Evolutionary conservation across 208 protist genomes (phyloP).

Genomic region (Leishmania lainsoni): DNA sequence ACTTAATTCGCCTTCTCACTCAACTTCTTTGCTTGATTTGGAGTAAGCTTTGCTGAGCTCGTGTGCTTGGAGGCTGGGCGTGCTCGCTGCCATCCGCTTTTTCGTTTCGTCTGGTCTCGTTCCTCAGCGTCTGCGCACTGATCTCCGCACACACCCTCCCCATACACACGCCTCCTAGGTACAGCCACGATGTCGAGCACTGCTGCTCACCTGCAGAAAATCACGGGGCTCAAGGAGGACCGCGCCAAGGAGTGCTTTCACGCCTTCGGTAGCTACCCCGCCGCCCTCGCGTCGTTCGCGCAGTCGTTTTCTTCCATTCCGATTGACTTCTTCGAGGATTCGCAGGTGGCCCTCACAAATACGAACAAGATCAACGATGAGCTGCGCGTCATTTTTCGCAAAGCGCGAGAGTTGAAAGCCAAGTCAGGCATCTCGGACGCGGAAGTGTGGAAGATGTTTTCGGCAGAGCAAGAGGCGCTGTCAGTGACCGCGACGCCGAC

Average conservation of each 20-base stretch:
- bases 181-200: slow-evolving; percentile 17
- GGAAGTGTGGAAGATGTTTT: slow-evolving; percentile 61
- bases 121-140: not conserved
- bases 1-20: not conserved
- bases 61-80: not conserved
- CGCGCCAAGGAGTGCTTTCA: slow-evolving; percentile 69
- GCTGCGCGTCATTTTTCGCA: slow-evolving; percentile 60
- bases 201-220: slow-evolving; percentile 47
- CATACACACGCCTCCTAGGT: not conserved
- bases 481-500: not conserved
- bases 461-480: slow-evolving; percentile 4
- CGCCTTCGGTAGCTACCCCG: slow-evolving; percentile 56
- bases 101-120: not conserved
- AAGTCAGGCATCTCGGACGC: slow-evolving; percentile 40
- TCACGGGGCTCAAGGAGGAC: slow-evolving; percentile 66
- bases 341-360: slow-evolving; percentile 37
- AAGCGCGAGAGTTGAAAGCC: slow-evolving; percentile 60
- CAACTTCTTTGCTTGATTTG: no score
- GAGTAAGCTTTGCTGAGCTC: not conserved
- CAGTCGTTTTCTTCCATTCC: slow-evolving; percentile 64
- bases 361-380: slow-evolving; percentile 68
- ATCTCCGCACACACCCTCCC: not conserved
- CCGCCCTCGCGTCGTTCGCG: slow-evolving; percentile 78
- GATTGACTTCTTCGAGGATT: slow-evolving; percentile 59
- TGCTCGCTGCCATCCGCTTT: not conserved